Evolutionary conservation across 768 basidiomycete genomes (phyloP).

Genomic region (Polyporus arcularius): DNA sequence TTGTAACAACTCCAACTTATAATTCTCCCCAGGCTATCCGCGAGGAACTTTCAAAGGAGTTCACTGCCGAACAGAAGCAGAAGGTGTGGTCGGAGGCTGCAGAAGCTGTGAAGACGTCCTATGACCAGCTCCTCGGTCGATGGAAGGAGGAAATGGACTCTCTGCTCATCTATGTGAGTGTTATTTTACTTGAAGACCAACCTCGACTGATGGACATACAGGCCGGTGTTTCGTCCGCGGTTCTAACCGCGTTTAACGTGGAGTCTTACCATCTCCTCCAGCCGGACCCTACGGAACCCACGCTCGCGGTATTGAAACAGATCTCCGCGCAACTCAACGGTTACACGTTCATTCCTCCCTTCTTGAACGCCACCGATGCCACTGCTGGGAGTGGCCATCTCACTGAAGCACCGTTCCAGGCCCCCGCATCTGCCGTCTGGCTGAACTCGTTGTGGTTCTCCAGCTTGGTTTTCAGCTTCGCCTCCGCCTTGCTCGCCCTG

Average conservation of each 20-base stretch:
- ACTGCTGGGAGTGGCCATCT: no score
- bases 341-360: slow-evolving; percentile 3
- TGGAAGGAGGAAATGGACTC: slow-evolving; percentile 26
- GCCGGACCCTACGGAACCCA: background rate
- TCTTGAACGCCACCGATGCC: slow-evolving; percentile 9
- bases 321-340: slow-evolving; percentile 13
- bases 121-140: slow-evolving; percentile 9
- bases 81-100: slow-evolving; percentile 2
- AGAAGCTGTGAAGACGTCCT: slow-evolving; percentile 4
- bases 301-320: slow-evolving; percentile 3
- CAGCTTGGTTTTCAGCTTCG: slow-evolving; percentile 27
- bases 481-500: slow-evolving; percentile 25
- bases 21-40: background rate
- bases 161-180: slow-evolving; percentile 21
- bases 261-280: slow-evolving; percentile 21
- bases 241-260: slow-evolving; percentile 25
- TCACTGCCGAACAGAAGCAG: background rate
- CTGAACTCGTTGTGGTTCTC: slow-evolving; percentile 28
- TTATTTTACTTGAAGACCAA: no score
- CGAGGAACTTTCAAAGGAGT: background rate
- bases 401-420: no score
- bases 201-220: no score
- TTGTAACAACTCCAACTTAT: no score
- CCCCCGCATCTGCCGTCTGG: slow-evolving; percentile 8
- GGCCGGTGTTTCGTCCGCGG: slow-evolving; percentile 28